Base-by-base conservation (phyloP, 306 rosid genomes). In the Cicer chorassanicum region DNA sequence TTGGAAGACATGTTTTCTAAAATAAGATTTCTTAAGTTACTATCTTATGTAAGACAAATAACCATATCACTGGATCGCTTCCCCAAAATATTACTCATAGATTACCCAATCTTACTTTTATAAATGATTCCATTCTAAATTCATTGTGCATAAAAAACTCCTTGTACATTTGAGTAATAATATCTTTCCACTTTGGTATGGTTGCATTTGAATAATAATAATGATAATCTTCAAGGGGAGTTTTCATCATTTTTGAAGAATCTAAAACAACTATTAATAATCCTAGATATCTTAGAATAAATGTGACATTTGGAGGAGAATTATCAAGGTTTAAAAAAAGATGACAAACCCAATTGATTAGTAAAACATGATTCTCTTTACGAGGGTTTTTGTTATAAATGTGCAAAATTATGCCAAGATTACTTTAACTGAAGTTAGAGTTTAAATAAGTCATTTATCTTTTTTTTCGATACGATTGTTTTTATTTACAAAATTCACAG, bases 231-330 rank as follows among this genome's bases (percentile, higher is more conserved):
- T 73, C 60, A 67, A 0, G 79, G 83, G 18, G 43, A 12, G n/a
- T 56, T 72, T 9, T 76, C 82, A 34, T 7, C 7, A 8, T 49
- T 43, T 7, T 6, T 78, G 55, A 46, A 8, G 15, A 72, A 79
- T 9, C 72, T 56, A 15, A 6, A 15, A 0, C 3, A 29, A 0
- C 9, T 83, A 10, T 0, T n/a, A 3, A 18, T n/a, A 3, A 18
- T 76, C 9, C 14, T 86, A 4, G 83, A 86, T 54, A 55, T 79
- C 4, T 78, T 82, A 12, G 56, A 69, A n/a, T 65, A 65, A 19
- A 66, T 73, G 83, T 48, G 3, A 55, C 40, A 59, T 5, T 68
- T 12, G 64, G 76, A 38, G 3, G 11, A 62, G n/a, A 38, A 1
- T 13, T 43, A 54, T 46, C 68, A 44, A 57, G 24, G 15, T 21